Evolutionary conservation across 148 eudicot genomes (phyloP).

Genomic region (Camellia japonica): DNA sequence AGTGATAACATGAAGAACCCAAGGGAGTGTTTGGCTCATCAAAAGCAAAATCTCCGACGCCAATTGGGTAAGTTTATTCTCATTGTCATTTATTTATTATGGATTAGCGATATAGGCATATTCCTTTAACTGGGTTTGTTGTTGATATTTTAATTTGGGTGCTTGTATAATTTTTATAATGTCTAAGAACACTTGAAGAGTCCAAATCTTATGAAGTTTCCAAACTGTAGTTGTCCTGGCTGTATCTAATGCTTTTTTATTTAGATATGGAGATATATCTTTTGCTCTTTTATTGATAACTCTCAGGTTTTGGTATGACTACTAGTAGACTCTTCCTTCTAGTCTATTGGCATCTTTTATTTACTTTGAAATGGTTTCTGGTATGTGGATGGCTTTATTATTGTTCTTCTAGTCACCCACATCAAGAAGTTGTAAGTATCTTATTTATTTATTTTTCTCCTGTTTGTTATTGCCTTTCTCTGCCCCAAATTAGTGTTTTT

Average conservation of each 20-base stretch:
- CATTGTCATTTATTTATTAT: not conserved
- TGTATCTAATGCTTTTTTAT: not conserved
- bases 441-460: not conserved
- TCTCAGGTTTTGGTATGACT: no score
- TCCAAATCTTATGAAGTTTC: not conserved
- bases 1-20: constrained; percentile 69
- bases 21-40: constrained; percentile 75
- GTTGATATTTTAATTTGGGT: not conserved
- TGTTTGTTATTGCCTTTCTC: not conserved
- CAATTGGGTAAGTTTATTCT: constrained; percentile 55
- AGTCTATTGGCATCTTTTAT: not conserved
- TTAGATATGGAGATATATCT: no score
- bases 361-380: not conserved
- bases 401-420: not conserved
- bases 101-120: not conserved
- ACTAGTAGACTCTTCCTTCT: not conserved
- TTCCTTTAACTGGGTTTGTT: not conserved
- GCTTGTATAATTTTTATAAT: not conserved
- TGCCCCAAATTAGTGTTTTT: not conserved
- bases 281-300: no score
- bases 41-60: constrained; percentile 73
- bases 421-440: not conserved
- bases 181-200: not conserved
- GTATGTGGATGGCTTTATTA: not conserved
- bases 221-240: not conserved